Conservation (phyloP, 2,329 filamentous ascomycete genomes). For the Verruconis gallopava region DNA sequence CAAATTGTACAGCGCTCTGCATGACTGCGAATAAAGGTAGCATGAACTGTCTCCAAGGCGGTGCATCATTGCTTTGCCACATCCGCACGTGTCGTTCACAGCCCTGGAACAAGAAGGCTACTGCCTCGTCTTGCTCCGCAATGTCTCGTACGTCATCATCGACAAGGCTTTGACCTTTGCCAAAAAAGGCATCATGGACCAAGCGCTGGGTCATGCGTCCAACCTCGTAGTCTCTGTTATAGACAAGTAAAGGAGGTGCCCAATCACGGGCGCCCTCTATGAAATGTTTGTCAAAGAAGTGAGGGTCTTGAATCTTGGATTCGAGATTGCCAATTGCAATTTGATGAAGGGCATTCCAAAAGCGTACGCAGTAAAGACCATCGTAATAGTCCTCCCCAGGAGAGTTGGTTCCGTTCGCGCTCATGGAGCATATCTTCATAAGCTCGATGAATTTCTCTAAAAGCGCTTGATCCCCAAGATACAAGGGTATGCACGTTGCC, state of each 20-base stretch:
- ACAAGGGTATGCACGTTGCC: not conserved
- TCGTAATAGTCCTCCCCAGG: slow-evolving; percentile 1
- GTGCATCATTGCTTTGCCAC: not conserved
- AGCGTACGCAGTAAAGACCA: not conserved
- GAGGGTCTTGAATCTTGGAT: not conserved
- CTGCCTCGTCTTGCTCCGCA: not conserved
- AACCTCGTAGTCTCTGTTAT: not conserved
- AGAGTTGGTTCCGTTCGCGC: not conserved
- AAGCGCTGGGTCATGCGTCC: not conserved
- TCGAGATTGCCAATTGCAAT: not conserved
- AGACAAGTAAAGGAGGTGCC: not conserved
- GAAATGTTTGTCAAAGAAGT: not conserved
- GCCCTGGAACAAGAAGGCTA: not conserved
- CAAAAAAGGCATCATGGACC: not conserved
- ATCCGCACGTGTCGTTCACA: not conserved
- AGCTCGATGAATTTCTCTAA: not conserved
- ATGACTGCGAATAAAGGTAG: not conserved
- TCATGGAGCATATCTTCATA: slow-evolving; percentile 3
- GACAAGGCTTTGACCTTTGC: not conserved
- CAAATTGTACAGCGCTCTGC: not conserved
- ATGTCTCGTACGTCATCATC: not conserved
- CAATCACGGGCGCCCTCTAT: not conserved
- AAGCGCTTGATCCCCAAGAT: not conserved
- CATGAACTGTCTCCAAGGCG: not conserved
- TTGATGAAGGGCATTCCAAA: not conserved